Base-by-base conservation (phyloP, 345 rosid genomes). In the Combretum micranthum region DNA sequence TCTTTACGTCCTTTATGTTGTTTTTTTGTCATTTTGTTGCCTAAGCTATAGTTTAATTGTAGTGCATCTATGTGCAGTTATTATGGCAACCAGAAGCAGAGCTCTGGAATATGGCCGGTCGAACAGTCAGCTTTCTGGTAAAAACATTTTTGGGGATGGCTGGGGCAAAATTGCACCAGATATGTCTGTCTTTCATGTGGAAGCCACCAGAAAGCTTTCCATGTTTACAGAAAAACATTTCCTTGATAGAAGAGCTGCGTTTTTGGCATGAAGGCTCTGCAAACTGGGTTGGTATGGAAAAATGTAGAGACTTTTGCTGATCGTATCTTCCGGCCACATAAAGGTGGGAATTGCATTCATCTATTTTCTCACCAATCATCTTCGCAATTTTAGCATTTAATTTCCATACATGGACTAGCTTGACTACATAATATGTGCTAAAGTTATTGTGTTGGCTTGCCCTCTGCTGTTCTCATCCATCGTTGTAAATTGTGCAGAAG, bases 151-250 rank as follows among this genome's bases (percentile, higher is more conserved):
- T 0, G 50, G 50, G 20, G 65, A 66, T 63, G 75, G 80, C 20
- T 82, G 81, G 87, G 75, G 61, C 42, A 52, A 32, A 51, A 13
- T 78, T 59, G 71, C 72, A 43, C 75, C 85, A 55, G 63, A 44
- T 16, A 15, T 87, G 20, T 61, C 70, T 45, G 69, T 49, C 20
- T 62, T 83, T 44, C 86, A 68, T 51, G 81, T 76, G 54, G 85
- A 82, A 64, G 72, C 85, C 46, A 60, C 53, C 51, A 79, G 64
- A 69, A 82, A 71, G 53, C 64, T 79, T 15, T 67, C 77, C 22
- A 65, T 65, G 60, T 75, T 74, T 58, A 72, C 57, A 47, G 64
- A 69, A 55, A 71, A 72, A n/a, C 62, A 69, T 59, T 64, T 60
- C 52, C 59, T 66, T 46, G 64, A 69, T 23, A 65, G 62, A 20